A percentile compares a stretch with the other conserved stretches of the same genome.
Conservation (phyloP, 805 yeast genomes). For the Saccharomyces cerevisiae region DNA sequence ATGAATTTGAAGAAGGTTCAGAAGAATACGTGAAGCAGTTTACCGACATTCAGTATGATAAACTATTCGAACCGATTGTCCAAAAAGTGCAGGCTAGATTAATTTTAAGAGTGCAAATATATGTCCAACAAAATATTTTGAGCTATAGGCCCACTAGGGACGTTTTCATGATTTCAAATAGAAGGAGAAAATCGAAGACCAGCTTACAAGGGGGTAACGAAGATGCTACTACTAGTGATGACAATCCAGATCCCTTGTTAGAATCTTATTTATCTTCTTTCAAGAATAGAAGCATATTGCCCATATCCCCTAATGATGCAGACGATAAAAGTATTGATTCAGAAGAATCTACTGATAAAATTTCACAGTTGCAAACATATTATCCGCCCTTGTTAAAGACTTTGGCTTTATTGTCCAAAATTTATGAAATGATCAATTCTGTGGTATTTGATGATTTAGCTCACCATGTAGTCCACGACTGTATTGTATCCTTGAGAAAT, state of each 20-base stretch:
- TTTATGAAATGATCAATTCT: slow-evolving; percentile 72
- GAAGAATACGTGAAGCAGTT: slow-evolving; percentile 26
- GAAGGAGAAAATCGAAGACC: slow-evolving; percentile 18
- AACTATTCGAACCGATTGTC: slow-evolving; percentile 59
- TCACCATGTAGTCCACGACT: slow-evolving; percentile 73
- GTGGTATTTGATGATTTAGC: slow-evolving; percentile 82
- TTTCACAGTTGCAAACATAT: slow-evolving; percentile 33
- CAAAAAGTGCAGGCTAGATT: slow-evolving; percentile 74
- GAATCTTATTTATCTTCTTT: slow-evolving; percentile 7
- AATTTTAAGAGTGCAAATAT: slow-evolving; percentile 68
- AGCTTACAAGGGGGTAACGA: slow-evolving; percentile 1
- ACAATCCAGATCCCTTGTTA: slow-evolving; percentile 11
- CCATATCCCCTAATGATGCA: slow-evolving; percentile 14
- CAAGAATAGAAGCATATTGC: not conserved
- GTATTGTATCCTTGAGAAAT: slow-evolving; percentile 52
- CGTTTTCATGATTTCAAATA: slow-evolving; percentile 55
- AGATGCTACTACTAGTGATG: slow-evolving; percentile 5
- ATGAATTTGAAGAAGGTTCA: slow-evolving; percentile 51
- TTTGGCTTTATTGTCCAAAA: slow-evolving; percentile 59
- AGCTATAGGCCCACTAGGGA: slow-evolving; percentile 58
- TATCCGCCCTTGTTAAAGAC: slow-evolving; percentile 71
- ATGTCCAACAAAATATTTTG: slow-evolving; percentile 59
- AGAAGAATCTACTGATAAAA: not conserved
- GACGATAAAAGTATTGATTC: slow-evolving; percentile 14
- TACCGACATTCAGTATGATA: slow-evolving; percentile 40